Base-by-base conservation (phyloP, 2,329 filamentous ascomycete species). In the Aplosporella prunicola region DNA sequence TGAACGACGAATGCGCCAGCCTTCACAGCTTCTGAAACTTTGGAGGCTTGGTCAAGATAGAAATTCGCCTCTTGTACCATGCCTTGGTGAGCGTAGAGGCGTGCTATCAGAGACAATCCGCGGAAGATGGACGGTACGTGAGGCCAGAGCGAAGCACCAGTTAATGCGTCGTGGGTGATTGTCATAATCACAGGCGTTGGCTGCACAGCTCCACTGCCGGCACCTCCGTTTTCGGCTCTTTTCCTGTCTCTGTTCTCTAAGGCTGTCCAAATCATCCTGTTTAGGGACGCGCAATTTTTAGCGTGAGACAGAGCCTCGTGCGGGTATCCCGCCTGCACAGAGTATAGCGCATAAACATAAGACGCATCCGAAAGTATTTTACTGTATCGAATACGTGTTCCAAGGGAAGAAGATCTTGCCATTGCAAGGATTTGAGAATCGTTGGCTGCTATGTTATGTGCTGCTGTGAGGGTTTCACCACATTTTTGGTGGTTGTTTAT, bases 41-140 rank as follows among this genome's bases (percentile, higher is more conserved):
- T 85, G 37, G 81, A 68, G 0, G 87, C 87, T 49, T 91, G 82
- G 47, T 95, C 82, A 2, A 82, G 80, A 48, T 93, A 93, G 55
- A 88, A 91, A 1, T 89, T 64, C 2, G 89, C 89, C 56, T 96
- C 89, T 43, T 85, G 79, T 45, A 87, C 85, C 61, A 93, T 74
- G 18, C 91, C 91, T 45, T 91, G 74, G 46, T 93, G 81, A 1
- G 82, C 77, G 48, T 88, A 94, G 1, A 93, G 67, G 4, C 73
- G 72, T 0, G 86, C 86, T 3, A 94, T 72, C 41, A 87, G 79
- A 42, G 79, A 61, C 10, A 93, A 66, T 39, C 78, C 76, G 20
- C 75, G 72, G 48, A 87, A 79, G 14, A 95, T 69, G 1, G 80
- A 77, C 18, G 76, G 74, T 6, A 91, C 78, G 14, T 94, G 67